phyloP scores from a whole-genome alignment of 2,329 filamentous ascomycete species.

The Onygenales sp. region DNA sequence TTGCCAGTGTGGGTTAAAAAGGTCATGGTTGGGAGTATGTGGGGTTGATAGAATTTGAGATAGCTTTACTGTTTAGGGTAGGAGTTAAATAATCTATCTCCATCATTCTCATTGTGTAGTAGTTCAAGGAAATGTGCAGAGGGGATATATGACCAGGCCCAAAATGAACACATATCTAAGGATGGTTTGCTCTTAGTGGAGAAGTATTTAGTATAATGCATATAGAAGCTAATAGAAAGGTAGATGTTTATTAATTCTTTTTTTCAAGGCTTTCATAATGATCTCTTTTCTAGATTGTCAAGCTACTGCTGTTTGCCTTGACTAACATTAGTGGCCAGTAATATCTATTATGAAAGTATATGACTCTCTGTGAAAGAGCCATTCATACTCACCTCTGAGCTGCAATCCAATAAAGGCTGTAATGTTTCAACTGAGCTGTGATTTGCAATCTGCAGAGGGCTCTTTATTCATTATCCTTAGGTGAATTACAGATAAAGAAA shows the following conservation, averaged over 20 bases:
- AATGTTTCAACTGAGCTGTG: background rate
- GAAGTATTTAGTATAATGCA: background rate
- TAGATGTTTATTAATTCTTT: background rate
- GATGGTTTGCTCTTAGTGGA: slow-evolving; percentile 3
- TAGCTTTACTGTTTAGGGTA: background rate
- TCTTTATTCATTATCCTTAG: background rate
- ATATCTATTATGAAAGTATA: background rate
- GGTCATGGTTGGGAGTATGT: background rate
- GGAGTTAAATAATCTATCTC: background rate
- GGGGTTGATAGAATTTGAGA: background rate
- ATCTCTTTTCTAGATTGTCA: background rate
- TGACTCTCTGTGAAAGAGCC: background rate
- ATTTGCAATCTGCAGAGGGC: background rate
- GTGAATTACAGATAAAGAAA: background rate
- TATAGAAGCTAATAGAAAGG: no score
- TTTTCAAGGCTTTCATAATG: background rate
- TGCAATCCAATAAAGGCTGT: background rate
- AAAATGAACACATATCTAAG: slow-evolving; percentile 5
- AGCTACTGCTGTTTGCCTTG: background rate
- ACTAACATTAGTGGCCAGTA: background rate
- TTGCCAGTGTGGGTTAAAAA: slow-evolving; percentile 4
- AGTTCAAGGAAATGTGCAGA: slow-evolving; percentile 6
- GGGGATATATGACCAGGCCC: slow-evolving; percentile 7
- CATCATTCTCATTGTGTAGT: slow-evolving; percentile 2
- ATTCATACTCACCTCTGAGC: background rate